Conservation (phyloP, 1,284 basidiomycete species). For the Puccinia brachypodii region DNA sequence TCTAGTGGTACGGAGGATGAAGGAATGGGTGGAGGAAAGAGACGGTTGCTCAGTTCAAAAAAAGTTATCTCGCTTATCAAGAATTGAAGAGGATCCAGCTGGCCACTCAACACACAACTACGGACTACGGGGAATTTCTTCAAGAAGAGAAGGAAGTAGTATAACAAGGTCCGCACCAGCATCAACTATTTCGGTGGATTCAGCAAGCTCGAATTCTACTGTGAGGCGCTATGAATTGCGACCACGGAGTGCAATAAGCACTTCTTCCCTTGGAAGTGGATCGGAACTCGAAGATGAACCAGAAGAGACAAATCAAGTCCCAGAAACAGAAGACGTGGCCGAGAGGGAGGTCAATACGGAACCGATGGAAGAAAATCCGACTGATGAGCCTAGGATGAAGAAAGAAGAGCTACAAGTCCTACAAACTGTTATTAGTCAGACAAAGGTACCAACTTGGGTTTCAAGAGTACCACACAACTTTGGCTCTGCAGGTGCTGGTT, state of each 20-base stretch:
- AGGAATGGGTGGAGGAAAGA: background rate
- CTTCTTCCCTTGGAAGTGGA: background rate
- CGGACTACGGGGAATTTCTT: background rate
- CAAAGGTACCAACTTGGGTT: constrained; percentile 11
- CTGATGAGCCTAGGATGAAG: background rate
- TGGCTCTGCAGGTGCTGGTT: background rate
- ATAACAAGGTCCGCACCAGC: too few species aligned
- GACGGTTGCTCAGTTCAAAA: background rate
- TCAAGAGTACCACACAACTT: background rate
- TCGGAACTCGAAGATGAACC: background rate
- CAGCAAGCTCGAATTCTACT: background rate
- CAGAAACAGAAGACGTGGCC: background rate
- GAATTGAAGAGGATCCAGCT: background rate
- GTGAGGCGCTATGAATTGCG: background rate
- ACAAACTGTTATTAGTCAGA: background rate
- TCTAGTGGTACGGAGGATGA: background rate
- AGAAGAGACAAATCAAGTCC: too few species aligned
- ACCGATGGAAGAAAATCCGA: background rate
- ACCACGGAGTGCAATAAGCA: background rate
- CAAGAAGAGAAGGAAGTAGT: too few species aligned
- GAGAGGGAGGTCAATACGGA: background rate
- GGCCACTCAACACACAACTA: background rate
- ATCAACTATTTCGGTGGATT: too few species aligned
- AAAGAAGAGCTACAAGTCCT: background rate
- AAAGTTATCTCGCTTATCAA: background rate